Conservation (phyloP, 306 rosid genomes). For the Medicago arabica region DNA sequence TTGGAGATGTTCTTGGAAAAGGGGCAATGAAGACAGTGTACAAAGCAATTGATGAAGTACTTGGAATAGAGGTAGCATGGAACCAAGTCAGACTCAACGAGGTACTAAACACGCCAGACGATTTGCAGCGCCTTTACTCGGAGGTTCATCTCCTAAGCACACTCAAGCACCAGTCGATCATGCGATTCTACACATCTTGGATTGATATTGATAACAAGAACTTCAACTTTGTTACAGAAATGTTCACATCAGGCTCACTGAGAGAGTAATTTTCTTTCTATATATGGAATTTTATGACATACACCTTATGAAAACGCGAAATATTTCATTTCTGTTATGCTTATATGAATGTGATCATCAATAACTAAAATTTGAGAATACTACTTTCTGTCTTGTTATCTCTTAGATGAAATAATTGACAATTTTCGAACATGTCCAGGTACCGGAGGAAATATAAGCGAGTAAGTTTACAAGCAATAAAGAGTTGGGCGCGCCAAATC, state of each 20-base stretch:
- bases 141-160: conserved; percentile 96
- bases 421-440: conserved; percentile 48
- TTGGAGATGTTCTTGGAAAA: conserved; percentile 85
- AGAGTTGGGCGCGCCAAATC: conserved; percentile 86
- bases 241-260: conserved; percentile 90
- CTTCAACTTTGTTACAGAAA: conserved; percentile 87
- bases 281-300: background rate
- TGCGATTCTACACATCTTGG: conserved; percentile 88
- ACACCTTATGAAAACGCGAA: too few species aligned
- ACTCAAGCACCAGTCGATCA: conserved; percentile 80
- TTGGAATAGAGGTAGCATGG: conserved; percentile 95
- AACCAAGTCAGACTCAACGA: conserved; percentile 72
- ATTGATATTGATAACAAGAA: conserved; percentile 69
- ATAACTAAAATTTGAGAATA: too few species aligned
- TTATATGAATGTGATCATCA: too few species aligned
- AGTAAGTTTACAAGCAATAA: conserved; percentile 70
- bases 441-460: conserved; percentile 72
- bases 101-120: conserved; percentile 70
- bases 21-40: conserved; percentile 94
- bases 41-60: conserved; percentile 87
- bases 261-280: conserved; percentile 76
- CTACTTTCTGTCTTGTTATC: background rate
- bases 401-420: conserved; percentile 8
- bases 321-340: too few species aligned
- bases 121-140: conserved; percentile 89